Conservation (phyloP, 306 rosid genomes). For the Trichosanthes truncata region DNA sequence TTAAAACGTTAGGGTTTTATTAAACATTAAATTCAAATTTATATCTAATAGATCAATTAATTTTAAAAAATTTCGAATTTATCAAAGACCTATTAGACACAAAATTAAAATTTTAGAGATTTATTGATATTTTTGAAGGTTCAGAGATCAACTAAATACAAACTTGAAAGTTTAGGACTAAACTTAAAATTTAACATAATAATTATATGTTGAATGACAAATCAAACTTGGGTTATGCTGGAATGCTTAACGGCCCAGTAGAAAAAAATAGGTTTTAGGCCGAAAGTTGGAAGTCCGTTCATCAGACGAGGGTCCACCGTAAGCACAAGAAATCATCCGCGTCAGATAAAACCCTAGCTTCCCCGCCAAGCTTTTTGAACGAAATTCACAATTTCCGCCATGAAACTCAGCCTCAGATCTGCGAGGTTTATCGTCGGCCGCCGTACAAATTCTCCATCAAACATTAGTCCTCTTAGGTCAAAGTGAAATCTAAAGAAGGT, state of each 20-base stretch:
- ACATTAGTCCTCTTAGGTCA: background rate
- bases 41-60: too few relatives aligned
- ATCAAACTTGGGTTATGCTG: background rate
- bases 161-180: too few relatives aligned
- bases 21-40: too few relatives aligned
- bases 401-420: background rate
- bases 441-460: background rate
- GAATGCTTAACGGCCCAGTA: background rate
- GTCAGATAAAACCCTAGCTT: background rate
- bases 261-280: background rate
- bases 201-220: too few relatives aligned
- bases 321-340: background rate
- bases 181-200: too few relatives aligned
- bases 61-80: too few relatives aligned
- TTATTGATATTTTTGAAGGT: too few relatives aligned
- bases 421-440: background rate
- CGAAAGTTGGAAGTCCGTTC: background rate
- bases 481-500: background rate
- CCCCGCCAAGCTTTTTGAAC: constrained; percentile 19
- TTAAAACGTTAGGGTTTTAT: too few relatives aligned
- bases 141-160: too few relatives aligned
- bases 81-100: too few relatives aligned
- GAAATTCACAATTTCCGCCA: background rate
- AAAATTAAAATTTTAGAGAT: too few relatives aligned
- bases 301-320: background rate